Evolutionary conservation across 495 filamentous ascomycete species (phyloP).

Genomic region (Hyphodiscus hymeniophilus): DNA sequence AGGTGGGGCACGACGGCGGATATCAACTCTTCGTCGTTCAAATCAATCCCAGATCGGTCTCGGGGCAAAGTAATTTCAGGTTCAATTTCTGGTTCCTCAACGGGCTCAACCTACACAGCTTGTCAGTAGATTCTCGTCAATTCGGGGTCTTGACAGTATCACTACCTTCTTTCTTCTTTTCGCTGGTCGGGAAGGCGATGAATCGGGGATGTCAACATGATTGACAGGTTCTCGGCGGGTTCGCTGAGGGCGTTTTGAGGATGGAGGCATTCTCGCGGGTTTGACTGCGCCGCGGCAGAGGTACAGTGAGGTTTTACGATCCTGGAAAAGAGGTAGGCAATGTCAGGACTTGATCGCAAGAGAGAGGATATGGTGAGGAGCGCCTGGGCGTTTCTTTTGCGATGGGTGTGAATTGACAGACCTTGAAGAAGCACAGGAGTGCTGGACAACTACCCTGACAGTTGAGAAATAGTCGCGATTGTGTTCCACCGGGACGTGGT

Average conservation of each 20-base stretch:
- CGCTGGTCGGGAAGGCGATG: conserved; percentile 62
- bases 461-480: too few species aligned
- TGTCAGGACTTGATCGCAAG: too few species aligned
- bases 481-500: too few species aligned
- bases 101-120: conserved; percentile 7
- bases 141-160: conserved; percentile 9
- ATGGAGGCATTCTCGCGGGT: conserved; percentile 35
- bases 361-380: too few species aligned
- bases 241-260: conserved; percentile 40
- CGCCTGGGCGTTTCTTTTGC: too few species aligned
- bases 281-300: background rate
- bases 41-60: conserved; percentile 35
- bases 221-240: conserved; percentile 40
- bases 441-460: too few species aligned
- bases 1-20: conserved; percentile 67
- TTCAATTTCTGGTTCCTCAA: conserved; percentile 7
- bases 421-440: too few species aligned
- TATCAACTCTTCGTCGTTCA: conserved; percentile 56
- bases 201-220: conserved; percentile 48
- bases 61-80: conserved; percentile 14
- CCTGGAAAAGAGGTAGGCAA: too few species aligned
- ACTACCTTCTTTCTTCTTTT: conserved; percentile 74
- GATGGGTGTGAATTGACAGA: too few species aligned
- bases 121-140: conserved; percentile 22
- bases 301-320: background rate